A percentile compares a stretch with the other conserved stretches of the same genome.
Evolutionary conservation across 2,329 filamentous ascomycete genomes (phyloP).

Genomic region (Clonostachys sp.): DNA sequence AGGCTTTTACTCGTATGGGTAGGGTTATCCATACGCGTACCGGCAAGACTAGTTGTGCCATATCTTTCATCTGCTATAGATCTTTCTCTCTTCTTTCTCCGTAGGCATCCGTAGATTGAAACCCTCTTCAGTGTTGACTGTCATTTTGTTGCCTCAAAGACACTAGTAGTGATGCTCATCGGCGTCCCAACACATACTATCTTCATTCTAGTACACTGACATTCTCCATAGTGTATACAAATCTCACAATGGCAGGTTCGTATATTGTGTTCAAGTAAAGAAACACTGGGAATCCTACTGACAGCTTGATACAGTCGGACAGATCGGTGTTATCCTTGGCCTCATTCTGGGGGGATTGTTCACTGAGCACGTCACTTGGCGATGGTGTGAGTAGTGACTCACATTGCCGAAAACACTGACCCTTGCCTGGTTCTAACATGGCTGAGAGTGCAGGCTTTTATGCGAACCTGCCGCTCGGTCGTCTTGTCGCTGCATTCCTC

Average conservation of each 20-base stretch:
- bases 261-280: not conserved
- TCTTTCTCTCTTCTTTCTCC: too few species aligned
- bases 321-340: conserved; percentile 31
- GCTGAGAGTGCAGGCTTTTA: conserved; percentile 25
- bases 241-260: conserved; percentile 15
- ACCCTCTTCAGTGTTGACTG: too few species aligned
- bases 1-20: too few species aligned
- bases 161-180: too few species aligned
- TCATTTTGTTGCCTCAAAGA: too few species aligned
- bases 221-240: conserved; percentile 21
- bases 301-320: conserved; percentile 12
- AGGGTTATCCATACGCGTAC: too few species aligned
- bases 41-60: too few species aligned
- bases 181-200: too few species aligned
- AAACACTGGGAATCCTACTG: not conserved
- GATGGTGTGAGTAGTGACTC: conserved; percentile 27
- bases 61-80: too few species aligned
- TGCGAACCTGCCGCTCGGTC: conserved; percentile 39
- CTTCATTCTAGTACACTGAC: conserved; percentile 28
- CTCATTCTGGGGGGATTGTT: conserved; percentile 38
- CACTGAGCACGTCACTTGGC: conserved; percentile 29
- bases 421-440: not conserved
- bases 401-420: not conserved
- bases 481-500: conserved; percentile 21
- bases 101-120: too few species aligned